Base-by-base conservation (phyloP, 345 rosid genomes). In the Cochlearia excelsa region DNA sequence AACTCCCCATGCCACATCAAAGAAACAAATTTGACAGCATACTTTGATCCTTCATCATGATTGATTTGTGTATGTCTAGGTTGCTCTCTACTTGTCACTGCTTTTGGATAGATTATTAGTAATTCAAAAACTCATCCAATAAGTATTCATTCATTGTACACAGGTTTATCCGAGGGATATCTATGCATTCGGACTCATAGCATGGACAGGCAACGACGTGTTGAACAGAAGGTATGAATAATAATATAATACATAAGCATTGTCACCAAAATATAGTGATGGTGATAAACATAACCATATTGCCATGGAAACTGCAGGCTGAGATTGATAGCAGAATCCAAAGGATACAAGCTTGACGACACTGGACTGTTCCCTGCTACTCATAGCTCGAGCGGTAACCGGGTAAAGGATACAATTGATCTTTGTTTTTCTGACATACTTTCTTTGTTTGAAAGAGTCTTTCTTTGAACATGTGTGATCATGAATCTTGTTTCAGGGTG, bases 121-220 rank as follows among this genome's bases (percentile, higher is more conserved):
- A 16, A 41, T n/a, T 44, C 50, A 43, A 30, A 11, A 28, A 6
- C 23, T 40, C 37, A 33, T 51, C 41, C 57, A 27, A 7, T 26
- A 28, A 62, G 7, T 1, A 29, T 0, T 69, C 40, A 1, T 8
- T 42, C 51, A 49, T 45, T 42, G 30, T 62, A 10, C 64, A 33
- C 50, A 93, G 99, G 99, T 85, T 7, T 89, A 81, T 78, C 99
- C 99, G 7, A 84, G 80, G 77, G 90, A 84, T 59, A 89, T 87
- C 30, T 73, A 89, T 72, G 94, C 95, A 7, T 89, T 83, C 62
- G 97, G 99, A 69, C 79, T 93, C 58, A 74, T 93, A 78, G 85
- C 94, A 4, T 89, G 99, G 99, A 93, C 97, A 7, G 99, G 99
- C 40, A 85, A 88, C 78, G 97, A 89, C 31, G 94, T 88, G 39